phyloP scores from a whole-genome alignment of 2,329 filamentous ascomycete species.

The Fusarium foetens region DNA sequence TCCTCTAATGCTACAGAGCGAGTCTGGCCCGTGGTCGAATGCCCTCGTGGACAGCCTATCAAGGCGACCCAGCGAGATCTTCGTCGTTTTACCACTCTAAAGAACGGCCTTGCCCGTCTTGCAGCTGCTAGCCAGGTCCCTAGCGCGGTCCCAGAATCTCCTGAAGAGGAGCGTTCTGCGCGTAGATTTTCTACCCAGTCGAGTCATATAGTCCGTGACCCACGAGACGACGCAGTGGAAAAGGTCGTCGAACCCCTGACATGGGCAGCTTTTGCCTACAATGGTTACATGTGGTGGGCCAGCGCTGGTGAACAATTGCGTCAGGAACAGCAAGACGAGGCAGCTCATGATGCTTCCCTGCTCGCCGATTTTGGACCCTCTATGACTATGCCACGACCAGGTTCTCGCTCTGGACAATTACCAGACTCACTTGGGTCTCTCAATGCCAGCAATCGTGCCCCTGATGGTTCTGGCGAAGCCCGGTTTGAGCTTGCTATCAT shows the following conservation, averaged over 20 bases:
- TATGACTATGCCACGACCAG: slow-evolving; percentile 46
- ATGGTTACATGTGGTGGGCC: slow-evolving; percentile 91
- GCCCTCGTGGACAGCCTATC: slow-evolving; percentile 70
- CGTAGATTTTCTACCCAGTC: slow-evolving; percentile 45
- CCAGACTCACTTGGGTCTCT: slow-evolving; percentile 59
- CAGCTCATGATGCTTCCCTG: slow-evolving; percentile 64
- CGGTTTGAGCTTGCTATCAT: slow-evolving; percentile 76
- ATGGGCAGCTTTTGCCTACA: slow-evolving; percentile 81
- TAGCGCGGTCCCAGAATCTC: slow-evolving; percentile 44
- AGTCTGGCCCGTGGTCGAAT: slow-evolving; percentile 81
- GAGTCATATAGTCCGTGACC: slow-evolving; percentile 46
- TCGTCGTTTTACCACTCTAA: slow-evolving; percentile 78
- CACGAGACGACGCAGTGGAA: slow-evolving; percentile 62
- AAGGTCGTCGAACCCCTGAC: slow-evolving; percentile 70
- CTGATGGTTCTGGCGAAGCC: slow-evolving; percentile 56
- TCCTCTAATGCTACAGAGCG: slow-evolving; percentile 67
- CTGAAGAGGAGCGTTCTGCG: slow-evolving; percentile 41
- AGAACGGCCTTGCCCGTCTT: slow-evolving; percentile 67
- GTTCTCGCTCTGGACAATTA: slow-evolving; percentile 50
- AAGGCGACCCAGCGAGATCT: slow-evolving; percentile 92
- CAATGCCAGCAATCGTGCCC: slow-evolving; percentile 48
- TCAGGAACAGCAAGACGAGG: slow-evolving; percentile 69
- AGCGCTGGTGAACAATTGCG: slow-evolving; percentile 79
- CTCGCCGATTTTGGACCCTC: slow-evolving; percentile 62
- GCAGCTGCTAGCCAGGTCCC: slow-evolving; percentile 38